Base-by-base conservation (phyloP, 345 rosid genomes). In the Limnanthes douglasii region DNA sequence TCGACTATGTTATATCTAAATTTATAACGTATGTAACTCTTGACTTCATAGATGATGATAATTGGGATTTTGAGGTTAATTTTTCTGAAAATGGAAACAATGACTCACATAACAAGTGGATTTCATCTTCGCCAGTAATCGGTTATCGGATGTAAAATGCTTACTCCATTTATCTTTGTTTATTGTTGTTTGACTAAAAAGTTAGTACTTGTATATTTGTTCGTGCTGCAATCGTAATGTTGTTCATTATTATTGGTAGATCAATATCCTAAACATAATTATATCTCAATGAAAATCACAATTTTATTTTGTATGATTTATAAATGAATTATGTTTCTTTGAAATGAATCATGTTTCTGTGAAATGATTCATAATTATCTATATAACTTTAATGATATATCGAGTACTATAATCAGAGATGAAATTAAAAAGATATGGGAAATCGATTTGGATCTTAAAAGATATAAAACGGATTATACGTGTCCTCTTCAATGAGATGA, bases 1-100 rank as follows among this genome's bases (percentile, higher is more conserved):
- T 68, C 44, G 73, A 64, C 4, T 18, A 62, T 34, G 74, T 72
- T 48, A 53, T 75, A 31, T 70, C 71, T 43, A 69, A 57, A 49
- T 71, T 86, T 50, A 56, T 75, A 11, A 31, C 59, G 5, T 68
- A 59, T 4, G 69, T 62, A 10, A 19, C 71, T 44, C 97, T 93
- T 39, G 66, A 47, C 21, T 41, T 28, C 46, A 47, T 65, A 40
- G 62, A 13, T 28, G 37, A 52, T 16, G 66, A 61, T 13, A 45
- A 21, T 38, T 41, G 28, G 26, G 52, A 23, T 43, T 56, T 56
- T 12, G 59, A 45, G 44, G 45, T 40, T 47, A 37, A 34, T 16
- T n/a, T 7, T 35, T 39, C 49, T 17, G 30, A 16, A 8, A 34
- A 21, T 37, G 31, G 41, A 11, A 19, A 14, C 7, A 21, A 20